Conservation (phyloP, 23 red algal species). For the Porphyridium purpureum region DNA sequence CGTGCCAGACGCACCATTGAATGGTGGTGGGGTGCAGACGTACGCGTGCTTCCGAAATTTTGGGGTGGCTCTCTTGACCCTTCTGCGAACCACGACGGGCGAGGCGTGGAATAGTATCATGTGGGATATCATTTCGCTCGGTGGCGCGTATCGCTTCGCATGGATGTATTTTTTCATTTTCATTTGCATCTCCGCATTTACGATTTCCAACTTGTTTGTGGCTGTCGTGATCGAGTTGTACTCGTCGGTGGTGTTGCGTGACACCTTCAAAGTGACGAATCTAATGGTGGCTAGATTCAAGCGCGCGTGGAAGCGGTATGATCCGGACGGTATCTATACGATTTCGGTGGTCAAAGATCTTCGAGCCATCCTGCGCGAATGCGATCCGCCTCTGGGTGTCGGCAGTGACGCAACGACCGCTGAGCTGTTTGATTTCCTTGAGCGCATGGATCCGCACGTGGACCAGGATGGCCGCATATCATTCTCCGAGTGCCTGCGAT, state of each 20-base stretch:
- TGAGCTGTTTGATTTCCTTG: no score
- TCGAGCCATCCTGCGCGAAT: background rate
- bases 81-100: background rate
- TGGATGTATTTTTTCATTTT: background rate
- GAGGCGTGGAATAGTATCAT: background rate
- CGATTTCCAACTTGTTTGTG: background rate
- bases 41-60: background rate
- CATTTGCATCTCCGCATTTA: background rate
- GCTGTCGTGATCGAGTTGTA: background rate
- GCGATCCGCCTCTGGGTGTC: background rate
- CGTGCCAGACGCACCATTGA: no score
- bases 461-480: no score
- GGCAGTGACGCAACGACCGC: no score
- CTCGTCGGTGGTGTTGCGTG: background rate
- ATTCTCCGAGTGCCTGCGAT: no score
- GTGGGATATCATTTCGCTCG: background rate
- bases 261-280: background rate
- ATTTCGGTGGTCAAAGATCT: background rate
- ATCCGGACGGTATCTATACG: background rate
- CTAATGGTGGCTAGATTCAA: background rate
- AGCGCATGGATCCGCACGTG: no score
- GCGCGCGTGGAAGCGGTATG: background rate
- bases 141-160: background rate
- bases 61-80: background rate
- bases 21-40: background rate